These are phyloP conservation scores for Ambrosia hybrid DNA, from an alignment of 140 eudicot species.

Conservation along the genomic window DNA sequence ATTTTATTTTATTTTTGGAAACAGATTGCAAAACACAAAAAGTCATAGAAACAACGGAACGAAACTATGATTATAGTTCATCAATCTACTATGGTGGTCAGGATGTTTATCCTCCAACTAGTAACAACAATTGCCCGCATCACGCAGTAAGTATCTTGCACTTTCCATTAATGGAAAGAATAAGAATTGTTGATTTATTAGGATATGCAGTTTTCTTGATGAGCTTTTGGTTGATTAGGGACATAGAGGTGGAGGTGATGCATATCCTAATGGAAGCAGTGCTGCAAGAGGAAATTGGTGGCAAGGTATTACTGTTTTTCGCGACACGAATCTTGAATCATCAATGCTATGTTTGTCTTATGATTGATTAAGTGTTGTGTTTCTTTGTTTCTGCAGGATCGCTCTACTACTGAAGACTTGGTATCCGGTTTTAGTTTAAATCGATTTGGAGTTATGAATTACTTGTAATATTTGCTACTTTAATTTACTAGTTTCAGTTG, in stretches of 20 bases:
- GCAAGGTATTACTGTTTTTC: slow-evolving; percentile 54
- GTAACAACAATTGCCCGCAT: slow-evolving; percentile 23
- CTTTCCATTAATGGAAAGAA: neutral
- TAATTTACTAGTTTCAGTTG: neutral
- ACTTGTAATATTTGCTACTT: neutral
- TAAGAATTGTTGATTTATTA: neutral
- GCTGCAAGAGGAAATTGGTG: slow-evolving; percentile 93
- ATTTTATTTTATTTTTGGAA: neutral
- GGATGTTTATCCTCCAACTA: slow-evolving; percentile 62
- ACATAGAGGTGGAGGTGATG: slow-evolving; percentile 48
- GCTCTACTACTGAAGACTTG: slow-evolving; percentile 52
- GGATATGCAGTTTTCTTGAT: neutral
- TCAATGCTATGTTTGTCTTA: neutral
- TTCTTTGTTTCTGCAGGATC: slow-evolving; percentile 57
- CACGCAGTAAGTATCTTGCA: slow-evolving; percentile 31
- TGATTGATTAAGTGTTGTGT: neutral
- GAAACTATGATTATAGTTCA: slow-evolving; percentile 39
- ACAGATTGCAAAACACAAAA: slow-evolving; percentile 32
- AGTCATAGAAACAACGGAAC: slow-evolving; percentile 39
- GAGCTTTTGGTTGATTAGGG: slow-evolving; percentile 24
- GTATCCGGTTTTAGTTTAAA: neutral
- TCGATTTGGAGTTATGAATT: neutral
- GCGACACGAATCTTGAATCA: neutral
- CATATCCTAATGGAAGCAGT: slow-evolving; percentile 46
- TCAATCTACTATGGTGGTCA: slow-evolving; percentile 86